These are phyloP conservation scores for Cutaneotrichosporon curvatum DNA, from an alignment of 1,284 basidiomycete genomes.

Conservation along the genomic window DNA sequence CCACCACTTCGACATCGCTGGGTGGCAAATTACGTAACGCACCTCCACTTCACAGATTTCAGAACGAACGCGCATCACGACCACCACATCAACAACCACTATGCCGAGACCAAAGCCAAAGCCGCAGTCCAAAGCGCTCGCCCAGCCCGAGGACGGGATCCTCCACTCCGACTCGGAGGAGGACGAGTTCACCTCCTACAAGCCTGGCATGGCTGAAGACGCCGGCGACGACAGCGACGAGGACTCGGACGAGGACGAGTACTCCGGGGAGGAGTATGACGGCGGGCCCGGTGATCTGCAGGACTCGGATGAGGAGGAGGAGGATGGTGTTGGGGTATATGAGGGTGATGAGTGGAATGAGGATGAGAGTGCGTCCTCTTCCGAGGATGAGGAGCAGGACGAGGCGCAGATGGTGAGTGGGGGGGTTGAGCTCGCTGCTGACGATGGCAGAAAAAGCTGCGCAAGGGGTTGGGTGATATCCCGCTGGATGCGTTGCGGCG, in stretches of 20 bases:
- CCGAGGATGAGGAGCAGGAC: slow-evolving; percentile 9
- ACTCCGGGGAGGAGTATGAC: slow-evolving; percentile 51
- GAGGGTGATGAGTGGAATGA: slow-evolving; percentile 42
- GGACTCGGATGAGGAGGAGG: slow-evolving; percentile 24
- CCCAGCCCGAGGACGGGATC: slow-evolving; percentile 24
- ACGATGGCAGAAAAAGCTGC: slow-evolving; percentile 8
- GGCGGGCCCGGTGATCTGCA: slow-evolving; percentile 36
- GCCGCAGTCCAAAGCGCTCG: slow-evolving; percentile 1
- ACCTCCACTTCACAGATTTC: not conserved
- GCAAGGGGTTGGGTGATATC: slow-evolving; percentile 15
- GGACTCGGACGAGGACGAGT: slow-evolving; percentile 47
- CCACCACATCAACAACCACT: slow-evolving; percentile 9
- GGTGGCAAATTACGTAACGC: not conserved
- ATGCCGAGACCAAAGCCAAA: slow-evolving; percentile 19
- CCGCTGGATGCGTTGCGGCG: slow-evolving; percentile 48
- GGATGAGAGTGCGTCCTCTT: slow-evolving; percentile 18
- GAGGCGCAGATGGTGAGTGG: slow-evolving; percentile 21
- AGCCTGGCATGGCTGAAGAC: slow-evolving; percentile 40
- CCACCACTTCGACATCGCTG: too few relatives aligned
- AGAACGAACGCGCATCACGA: not conserved
- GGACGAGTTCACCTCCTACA: slow-evolving; percentile 40
- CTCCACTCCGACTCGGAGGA: slow-evolving; percentile 40
- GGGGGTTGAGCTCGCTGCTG: not conserved
- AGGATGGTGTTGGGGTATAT: slow-evolving; percentile 33
- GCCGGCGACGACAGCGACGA: slow-evolving; percentile 47